Percentiles rank a stretch among this genome's conserved stretches.
Conservation (phyloP, 345 rosid genomes). For the Firmiana major region DNA sequence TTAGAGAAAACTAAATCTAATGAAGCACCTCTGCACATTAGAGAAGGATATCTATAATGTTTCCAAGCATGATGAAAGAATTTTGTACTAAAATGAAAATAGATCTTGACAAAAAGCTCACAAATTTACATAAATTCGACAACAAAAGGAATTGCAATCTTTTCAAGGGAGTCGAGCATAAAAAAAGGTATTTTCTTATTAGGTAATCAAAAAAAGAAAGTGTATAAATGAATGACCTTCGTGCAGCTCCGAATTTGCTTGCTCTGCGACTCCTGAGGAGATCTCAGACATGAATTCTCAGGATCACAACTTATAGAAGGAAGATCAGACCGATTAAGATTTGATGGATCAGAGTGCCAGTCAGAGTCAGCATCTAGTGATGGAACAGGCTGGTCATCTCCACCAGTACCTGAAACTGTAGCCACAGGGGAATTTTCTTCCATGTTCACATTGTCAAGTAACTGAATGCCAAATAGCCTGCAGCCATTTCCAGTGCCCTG, state of each 20-base stretch:
- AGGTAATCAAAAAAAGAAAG: neutral
- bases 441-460: conserved; percentile 57
- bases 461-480: conserved; percentile 88
- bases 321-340: conserved; percentile 48
- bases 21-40: neutral
- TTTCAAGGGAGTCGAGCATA: neutral
- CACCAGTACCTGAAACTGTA: conserved; percentile 37
- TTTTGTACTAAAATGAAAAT: neutral
- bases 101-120: neutral
- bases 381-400: conserved; percentile 44
- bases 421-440: conserved; percentile 52
- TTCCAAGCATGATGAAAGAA: neutral
- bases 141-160: neutral
- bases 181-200: neutral
- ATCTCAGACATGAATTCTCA: conserved; percentile 76
- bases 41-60: neutral
- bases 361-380: conserved; percentile 65
- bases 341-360: conserved; percentile 70
- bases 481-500: conserved; percentile 58
- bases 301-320: conserved; percentile 74
- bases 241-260: conserved; percentile 94
- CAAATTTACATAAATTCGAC: neutral
- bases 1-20: neutral
- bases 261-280: conserved; percentile 82
- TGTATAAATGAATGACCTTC: conserved; percentile 45